phyloP scores from a whole-genome alignment of 2,329 filamentous ascomycete species.

The Exophiala mesophila region DNA sequence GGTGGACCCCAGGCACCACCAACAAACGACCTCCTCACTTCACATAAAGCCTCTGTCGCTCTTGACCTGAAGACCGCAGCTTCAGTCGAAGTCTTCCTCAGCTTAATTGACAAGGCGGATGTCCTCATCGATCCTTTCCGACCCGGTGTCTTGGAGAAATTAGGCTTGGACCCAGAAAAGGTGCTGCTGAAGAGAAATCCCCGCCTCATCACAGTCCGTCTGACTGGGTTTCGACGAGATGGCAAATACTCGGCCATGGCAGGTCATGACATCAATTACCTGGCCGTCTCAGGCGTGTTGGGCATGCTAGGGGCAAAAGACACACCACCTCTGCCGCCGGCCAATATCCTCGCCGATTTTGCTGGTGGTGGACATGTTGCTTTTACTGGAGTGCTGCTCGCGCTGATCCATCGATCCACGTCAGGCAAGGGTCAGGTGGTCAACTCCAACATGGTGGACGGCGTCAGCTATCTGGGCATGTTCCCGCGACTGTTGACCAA shows the following conservation, averaged over 20 bases:
- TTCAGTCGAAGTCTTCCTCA: slow-evolving; percentile 62
- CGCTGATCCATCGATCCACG: slow-evolving; percentile 55
- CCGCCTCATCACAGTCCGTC: slow-evolving; percentile 71
- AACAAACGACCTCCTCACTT: slow-evolving; percentile 69
- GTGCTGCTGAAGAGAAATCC: slow-evolving; percentile 65
- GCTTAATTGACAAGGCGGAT: slow-evolving; percentile 61
- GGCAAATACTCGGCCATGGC: slow-evolving; percentile 84
- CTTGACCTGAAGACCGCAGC: slow-evolving; percentile 73
- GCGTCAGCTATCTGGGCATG: slow-evolving; percentile 69
- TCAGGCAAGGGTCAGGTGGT: slow-evolving; percentile 78
- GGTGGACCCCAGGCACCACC: slow-evolving; percentile 38
- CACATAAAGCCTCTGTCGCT: slow-evolving; percentile 71
- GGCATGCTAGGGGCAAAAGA: slow-evolving; percentile 64
- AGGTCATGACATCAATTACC: slow-evolving; percentile 94
- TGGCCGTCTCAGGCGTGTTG: slow-evolving; percentile 78
- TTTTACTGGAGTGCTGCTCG: slow-evolving; percentile 76
- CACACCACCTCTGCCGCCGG: slow-evolving; percentile 69
- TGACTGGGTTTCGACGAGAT: slow-evolving; percentile 86
- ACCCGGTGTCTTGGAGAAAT: slow-evolving; percentile 80
- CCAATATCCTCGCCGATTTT: slow-evolving; percentile 84
- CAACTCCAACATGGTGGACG: slow-evolving; percentile 96
- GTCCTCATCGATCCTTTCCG: slow-evolving; percentile 91
- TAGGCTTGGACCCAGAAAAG: slow-evolving; percentile 66
- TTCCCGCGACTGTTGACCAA: slow-evolving; percentile 68
- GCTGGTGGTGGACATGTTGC: slow-evolving; percentile 80